Evolutionary conservation across 2,329 filamentous ascomycete genomes (phyloP).

Genomic region (Pseudogymnoascus sp.): DNA sequence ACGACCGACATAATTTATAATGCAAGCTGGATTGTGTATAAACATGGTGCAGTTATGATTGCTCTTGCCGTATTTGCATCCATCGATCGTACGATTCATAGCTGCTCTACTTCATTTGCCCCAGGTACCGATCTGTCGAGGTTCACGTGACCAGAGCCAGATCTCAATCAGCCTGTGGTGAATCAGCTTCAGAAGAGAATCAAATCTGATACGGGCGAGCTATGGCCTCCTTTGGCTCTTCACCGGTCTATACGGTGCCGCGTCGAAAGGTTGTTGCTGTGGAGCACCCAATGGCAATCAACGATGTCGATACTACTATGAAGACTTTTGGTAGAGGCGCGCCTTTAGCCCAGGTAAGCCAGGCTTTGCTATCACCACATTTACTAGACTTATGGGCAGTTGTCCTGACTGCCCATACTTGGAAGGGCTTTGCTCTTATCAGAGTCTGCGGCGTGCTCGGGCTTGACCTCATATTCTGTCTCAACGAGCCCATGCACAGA

Average conservation of each 20-base stretch:
- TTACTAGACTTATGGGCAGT: background rate
- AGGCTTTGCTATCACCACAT: slow-evolving; percentile 9
- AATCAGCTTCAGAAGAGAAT: background rate
- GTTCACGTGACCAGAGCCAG: background rate
- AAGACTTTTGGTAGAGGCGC: slow-evolving; percentile 44
- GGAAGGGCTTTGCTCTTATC: background rate
- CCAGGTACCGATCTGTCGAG: background rate
- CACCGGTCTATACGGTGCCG: slow-evolving; percentile 44
- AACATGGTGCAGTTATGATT: background rate
- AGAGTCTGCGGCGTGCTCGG: background rate
- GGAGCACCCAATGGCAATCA: slow-evolving; percentile 60
- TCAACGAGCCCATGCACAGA: background rate
- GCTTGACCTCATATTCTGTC: background rate
- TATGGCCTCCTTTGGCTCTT: slow-evolving; percentile 9
- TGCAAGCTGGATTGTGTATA: background rate
- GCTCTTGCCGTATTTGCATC: background rate
- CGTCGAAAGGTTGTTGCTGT: slow-evolving; percentile 47
- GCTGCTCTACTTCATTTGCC: background rate
- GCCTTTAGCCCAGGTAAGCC: slow-evolving; percentile 24
- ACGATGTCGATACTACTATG: slow-evolving; percentile 55
- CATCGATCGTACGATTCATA: background rate
- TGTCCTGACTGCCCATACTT: background rate
- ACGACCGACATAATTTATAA: slow-evolving; percentile 2
- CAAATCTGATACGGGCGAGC: background rate
- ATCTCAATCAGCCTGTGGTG: background rate